These are phyloP conservation scores for Blastobotrys attinorum DNA, from an alignment of 805 yeast genomes.

Conservation along the genomic window DNA sequence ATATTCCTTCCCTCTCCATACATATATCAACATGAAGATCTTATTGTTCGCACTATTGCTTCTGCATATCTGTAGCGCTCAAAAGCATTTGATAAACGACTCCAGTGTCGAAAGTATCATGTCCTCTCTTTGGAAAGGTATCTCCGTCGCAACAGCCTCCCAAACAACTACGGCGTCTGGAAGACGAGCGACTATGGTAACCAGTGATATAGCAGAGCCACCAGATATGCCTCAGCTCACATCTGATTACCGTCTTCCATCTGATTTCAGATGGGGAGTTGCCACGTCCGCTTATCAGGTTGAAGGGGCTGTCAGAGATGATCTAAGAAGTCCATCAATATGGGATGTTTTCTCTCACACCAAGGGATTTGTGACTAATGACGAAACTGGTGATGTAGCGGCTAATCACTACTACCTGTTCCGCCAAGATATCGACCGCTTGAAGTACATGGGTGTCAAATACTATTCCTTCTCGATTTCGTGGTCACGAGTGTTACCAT, in stretches of 20 bases:
- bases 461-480: slow-evolving; percentile 30
- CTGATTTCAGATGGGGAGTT: slow-evolving; percentile 24
- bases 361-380: slow-evolving; percentile 25
- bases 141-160: no score
- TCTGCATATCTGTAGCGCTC: no score
- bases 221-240: slow-evolving; percentile 10
- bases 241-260: slow-evolving; percentile 8
- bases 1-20: no score
- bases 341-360: slow-evolving; percentile 24
- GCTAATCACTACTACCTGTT: slow-evolving; percentile 30
- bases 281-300: slow-evolving; percentile 32
- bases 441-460: slow-evolving; percentile 30
- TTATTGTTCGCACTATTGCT: no score
- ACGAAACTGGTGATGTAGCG: slow-evolving; percentile 24
- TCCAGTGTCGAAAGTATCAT: no score
- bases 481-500: slow-evolving; percentile 32
- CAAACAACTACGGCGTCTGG: slow-evolving; percentile 8
- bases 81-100: no score
- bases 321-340: slow-evolving; percentile 29
- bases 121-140: no score
- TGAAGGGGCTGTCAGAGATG: slow-evolving; percentile 32
- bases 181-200: slow-evolving; percentile 8
- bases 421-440: slow-evolving; percentile 29
- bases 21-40: no score
- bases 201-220: slow-evolving; percentile 12